Evolutionary conservation across 1,284 basidiomycete species (phyloP), one percentile per base, ranked within the genome.

Genomic region (Papiliotrema laurentii): DNA sequence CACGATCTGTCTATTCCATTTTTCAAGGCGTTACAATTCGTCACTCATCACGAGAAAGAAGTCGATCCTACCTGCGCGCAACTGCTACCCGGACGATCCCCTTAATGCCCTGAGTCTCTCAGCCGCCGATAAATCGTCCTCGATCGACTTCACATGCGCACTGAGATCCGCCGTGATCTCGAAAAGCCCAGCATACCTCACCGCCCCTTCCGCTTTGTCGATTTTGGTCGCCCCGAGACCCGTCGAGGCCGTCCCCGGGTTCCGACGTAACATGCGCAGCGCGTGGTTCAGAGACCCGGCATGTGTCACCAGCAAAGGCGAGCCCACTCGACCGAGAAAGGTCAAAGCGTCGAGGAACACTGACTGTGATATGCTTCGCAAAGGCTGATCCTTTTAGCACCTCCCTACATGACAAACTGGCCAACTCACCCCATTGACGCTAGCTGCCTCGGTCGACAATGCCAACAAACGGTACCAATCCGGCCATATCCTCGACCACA

Each of bases 401-500:
- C 47, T 39, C 21, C 43, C 28, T n/a, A 28, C 25, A 21, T 11
- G 22, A 35, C 22, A 35, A 14, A 38, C 19, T 33, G 40, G 37
- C 27, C 21, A 16, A 63, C 66, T 59, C 35, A 67, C 64, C 16
- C 41, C 51, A 43, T 69, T 72, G 35, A 64, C 30, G 43, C 64
- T 66, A 1, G 37, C 51, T 5, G 47, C 27, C 13, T 63, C 57
- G 1, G 64, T 21, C 2, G 64, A 60, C 2, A 67, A 45, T 1
- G 50, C 38, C 14, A 72, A 41, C 2, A 70, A 48, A 11, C 68
- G 49, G 27, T 55, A 54, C 64, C 63, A 68, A 42, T 72, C 68
- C 1, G 69, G 64, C 64, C 68, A 66, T n/a, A 68, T 55, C 21
- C 64, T 53, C 19, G 41, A 50, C 66, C 65, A 70, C 16, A 68